Percentiles rank a stretch among this genome's conserved stretches.
Evolutionary conservation across 2,329 filamentous ascomycete species (phyloP).

Genomic region (Penicillium sp.): DNA sequence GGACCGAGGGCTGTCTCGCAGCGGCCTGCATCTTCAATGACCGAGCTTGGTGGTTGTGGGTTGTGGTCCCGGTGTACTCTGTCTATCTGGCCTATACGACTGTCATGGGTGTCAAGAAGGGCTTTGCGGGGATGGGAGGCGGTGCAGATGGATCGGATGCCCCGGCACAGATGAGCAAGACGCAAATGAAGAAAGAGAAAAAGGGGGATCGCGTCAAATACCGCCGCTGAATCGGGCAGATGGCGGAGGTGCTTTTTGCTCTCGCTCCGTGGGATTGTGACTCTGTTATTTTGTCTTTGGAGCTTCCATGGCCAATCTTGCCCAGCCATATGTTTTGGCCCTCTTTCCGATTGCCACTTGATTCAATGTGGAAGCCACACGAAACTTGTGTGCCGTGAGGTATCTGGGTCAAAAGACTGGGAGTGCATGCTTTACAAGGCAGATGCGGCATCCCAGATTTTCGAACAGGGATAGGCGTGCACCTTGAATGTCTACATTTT

Average conservation of each 20-base stretch:
- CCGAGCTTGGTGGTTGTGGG: conserved; percentile 64
- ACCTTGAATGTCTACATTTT: too few relatives aligned
- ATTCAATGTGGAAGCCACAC: too few relatives aligned
- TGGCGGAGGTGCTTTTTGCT: neutral
- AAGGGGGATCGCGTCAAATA: conserved; percentile 35
- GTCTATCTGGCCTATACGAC: conserved; percentile 43
- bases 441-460: too few relatives aligned
- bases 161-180: conserved; percentile 40
- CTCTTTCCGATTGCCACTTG: too few relatives aligned
- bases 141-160: conserved; percentile 21
- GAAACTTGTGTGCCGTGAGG: too few relatives aligned
- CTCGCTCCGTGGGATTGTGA: too few relatives aligned
- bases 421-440: too few relatives aligned
- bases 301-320: too few relatives aligned
- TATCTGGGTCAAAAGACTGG: too few relatives aligned
- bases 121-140: conserved; percentile 38
- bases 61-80: conserved; percentile 45
- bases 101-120: conserved; percentile 43
- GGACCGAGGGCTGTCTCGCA: conserved; percentile 74
- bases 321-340: too few relatives aligned
- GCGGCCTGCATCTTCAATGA: conserved; percentile 75
- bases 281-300: too few relatives aligned
- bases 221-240: neutral
- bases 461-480: too few relatives aligned
- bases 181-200: conserved; percentile 51